phyloP scores from a whole-genome alignment of 495 filamentous ascomycete genomes.

The Lophiotrema nucula region DNA sequence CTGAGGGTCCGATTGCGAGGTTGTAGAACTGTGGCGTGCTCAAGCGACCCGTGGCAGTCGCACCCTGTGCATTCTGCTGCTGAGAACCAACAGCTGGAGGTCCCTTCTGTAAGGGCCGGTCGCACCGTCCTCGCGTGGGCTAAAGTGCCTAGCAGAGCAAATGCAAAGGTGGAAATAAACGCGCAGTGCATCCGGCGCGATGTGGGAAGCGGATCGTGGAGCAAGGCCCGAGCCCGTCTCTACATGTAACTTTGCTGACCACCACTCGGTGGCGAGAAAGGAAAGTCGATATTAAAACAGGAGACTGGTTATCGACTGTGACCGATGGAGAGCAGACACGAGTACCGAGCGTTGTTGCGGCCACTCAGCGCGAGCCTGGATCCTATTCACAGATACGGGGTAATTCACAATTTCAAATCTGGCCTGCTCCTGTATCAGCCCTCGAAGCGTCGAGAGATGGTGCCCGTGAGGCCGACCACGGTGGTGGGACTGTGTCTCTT shows the following conservation, averaged over 20 bases:
- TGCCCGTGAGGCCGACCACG: conserved; percentile 28
- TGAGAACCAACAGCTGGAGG: conserved; percentile 10
- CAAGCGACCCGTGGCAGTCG: conserved; percentile 22
- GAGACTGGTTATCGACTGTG: conserved; percentile 6
- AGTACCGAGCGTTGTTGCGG: not conserved
- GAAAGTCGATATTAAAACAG: conserved; percentile 28
- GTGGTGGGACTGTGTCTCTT: conserved; percentile 28
- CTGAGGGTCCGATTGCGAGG: conserved; percentile 1
- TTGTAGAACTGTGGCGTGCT: conserved; percentile 20
- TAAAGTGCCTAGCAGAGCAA: conserved; percentile 15
- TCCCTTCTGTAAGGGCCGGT: conserved; percentile 30
- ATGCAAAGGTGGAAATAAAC: conserved; percentile 37
- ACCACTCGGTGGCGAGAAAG: conserved; percentile 23
- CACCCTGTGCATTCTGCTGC: conserved; percentile 13
- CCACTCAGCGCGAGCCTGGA: conserved; percentile 3
- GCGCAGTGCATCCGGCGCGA: conserved; percentile 35
- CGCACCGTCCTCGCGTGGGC: conserved; percentile 30
- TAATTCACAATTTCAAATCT: not conserved
- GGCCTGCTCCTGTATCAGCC: conserved; percentile 7
- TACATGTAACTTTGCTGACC: conserved; percentile 33
- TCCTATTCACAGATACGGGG: conserved; percentile 30
- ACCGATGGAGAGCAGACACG: conserved; percentile 25
- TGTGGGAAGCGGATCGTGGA: conserved; percentile 25
- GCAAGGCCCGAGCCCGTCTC: conserved; percentile 24
- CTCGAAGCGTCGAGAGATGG: conserved; percentile 11